Evolutionary conservation across 2,329 filamentous ascomycete species (phyloP), one percentile per base, ranked within the genome.

Genomic region (Coniochaeta pulveracea): DNA sequence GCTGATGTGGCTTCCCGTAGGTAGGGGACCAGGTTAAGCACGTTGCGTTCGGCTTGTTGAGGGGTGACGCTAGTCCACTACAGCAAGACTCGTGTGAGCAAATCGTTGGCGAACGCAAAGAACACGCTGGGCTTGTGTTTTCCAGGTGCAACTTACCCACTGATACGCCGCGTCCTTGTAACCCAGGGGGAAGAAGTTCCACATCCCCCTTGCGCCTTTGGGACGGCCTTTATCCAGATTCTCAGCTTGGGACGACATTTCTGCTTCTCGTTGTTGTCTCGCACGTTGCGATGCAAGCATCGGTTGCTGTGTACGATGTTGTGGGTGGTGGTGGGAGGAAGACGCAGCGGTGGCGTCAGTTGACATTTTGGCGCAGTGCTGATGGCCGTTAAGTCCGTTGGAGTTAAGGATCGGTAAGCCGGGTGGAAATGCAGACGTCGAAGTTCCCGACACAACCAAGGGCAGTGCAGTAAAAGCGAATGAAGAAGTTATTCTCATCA

Each of bases 121-220:
- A n/a, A n/a, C n/a, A n/a, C n/a, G n/a, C n/a, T n/a, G n/a, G n/a
- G n/a, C n/a, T n/a, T n/a, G 28, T 18, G 28, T 9, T 9, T 17
- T 9, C 11, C 8, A 29, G 14, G 19, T 9, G 11, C 33, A 34
- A 66, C 77, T 42, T 58, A 85, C 82, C 85, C 91, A 96, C 68
- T 96, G 89, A 45, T 72, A 80, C 41, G 85, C 85, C 11, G 85
- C 89, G 37, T 94, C 86, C 49, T 88, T 91, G 61, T 94, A 94
- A 32, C 86, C 80, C 15, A 96, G 61, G 3, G 91, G 88, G 44
- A 98, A 96, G 55, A 72, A 78, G 2, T 49, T 49, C 23, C 55
- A 51, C 85, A 86, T 35, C 27, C 17, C 30, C 47, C 45, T 63
- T 33, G 34, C 31, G 42, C 31, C n/a, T n/a, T n/a, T n/a, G n/a